phyloP scores from a whole-genome alignment of 2,329 filamentous ascomycete genomes.

The Fusarium chlamydosporum region DNA sequence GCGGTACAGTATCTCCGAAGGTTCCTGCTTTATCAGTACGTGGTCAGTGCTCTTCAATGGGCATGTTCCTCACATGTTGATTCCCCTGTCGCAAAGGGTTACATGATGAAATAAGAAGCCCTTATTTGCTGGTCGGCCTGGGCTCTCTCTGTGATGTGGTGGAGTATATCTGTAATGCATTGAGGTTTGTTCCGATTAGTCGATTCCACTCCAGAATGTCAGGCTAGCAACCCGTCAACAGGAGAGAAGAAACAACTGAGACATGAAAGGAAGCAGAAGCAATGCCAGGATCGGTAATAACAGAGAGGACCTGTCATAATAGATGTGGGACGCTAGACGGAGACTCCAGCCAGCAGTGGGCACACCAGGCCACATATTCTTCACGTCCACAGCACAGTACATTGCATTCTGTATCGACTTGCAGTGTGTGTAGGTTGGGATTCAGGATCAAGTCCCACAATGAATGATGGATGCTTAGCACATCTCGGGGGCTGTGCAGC shows the following conservation, averaged over 20 bases:
- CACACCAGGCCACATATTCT: not conserved
- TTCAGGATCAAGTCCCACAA: conserved; percentile 41
- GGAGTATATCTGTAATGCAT: conserved; percentile 40
- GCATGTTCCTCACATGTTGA: conserved; percentile 24
- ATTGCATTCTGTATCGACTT: conserved; percentile 14
- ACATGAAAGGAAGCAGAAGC: conserved; percentile 27
- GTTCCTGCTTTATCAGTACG: conserved; percentile 5
- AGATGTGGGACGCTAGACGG: conserved; percentile 41
- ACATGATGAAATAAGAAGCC: conserved; percentile 32
- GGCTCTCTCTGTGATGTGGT: conserved; percentile 38
- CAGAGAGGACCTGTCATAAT: conserved; percentile 22
- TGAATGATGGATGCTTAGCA: conserved; percentile 45
- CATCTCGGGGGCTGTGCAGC: conserved; percentile 52
- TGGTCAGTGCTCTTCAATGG: conserved; percentile 1
- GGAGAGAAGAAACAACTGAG: conserved; percentile 32
- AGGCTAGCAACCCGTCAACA: conserved; percentile 16
- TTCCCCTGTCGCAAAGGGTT: conserved; percentile 30
- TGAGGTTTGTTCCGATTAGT: conserved; percentile 32
- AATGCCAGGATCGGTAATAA: conserved; percentile 16
- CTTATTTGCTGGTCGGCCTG: conserved; percentile 40
- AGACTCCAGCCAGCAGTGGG: conserved; percentile 27
- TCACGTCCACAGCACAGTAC: not conserved
- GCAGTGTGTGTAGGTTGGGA: conserved; percentile 45
- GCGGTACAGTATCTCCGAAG: conserved; percentile 4
- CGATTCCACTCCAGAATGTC: conserved; percentile 32